phyloP scores from a whole-genome alignment of 75 land plant species.

The Pinus taeda region DNA sequence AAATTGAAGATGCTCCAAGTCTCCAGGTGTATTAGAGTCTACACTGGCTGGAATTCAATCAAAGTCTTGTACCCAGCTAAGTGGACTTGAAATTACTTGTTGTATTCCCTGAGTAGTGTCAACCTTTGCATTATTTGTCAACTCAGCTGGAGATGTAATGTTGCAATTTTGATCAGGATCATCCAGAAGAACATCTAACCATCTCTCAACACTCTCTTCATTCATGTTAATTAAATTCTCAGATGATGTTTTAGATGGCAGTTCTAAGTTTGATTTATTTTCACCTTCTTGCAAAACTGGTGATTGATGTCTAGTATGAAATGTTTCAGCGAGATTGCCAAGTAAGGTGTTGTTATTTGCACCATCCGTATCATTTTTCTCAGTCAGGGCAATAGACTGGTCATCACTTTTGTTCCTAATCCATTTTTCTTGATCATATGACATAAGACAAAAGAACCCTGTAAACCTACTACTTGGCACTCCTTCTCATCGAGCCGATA shows the following conservation, averaged over 20 bases:
- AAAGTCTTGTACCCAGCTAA: too few species aligned
- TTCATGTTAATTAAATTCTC: neutral
- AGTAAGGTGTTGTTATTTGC: neutral
- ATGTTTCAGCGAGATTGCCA: neutral
- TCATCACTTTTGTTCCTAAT: constrained; percentile 15
- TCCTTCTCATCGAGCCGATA: too few species aligned
- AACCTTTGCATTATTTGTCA: too few species aligned
- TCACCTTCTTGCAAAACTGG: neutral
- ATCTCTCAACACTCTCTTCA: neutral
- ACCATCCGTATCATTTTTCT: neutral
- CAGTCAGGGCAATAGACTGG: neutral
- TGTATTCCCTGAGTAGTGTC: too few species aligned
- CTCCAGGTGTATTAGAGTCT: too few species aligned
- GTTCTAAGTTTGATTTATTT: neutral
- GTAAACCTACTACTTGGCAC: neutral
- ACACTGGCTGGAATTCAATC: too few species aligned
- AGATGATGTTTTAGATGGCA: neutral
- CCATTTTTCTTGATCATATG: constrained; percentile 53
- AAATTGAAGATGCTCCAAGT: too few species aligned
- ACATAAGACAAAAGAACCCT: constrained; percentile 59
- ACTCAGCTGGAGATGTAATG: too few species aligned
- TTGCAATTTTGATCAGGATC: too few species aligned
- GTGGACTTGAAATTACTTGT: constrained; percentile 4
- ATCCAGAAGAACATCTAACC: neutral
- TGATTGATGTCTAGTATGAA: neutral